These are phyloP conservation scores for Globisporangium heterothallicum DNA, from an alignment of 352 stramenopile genomes.

Conservation along the genomic window DNA sequence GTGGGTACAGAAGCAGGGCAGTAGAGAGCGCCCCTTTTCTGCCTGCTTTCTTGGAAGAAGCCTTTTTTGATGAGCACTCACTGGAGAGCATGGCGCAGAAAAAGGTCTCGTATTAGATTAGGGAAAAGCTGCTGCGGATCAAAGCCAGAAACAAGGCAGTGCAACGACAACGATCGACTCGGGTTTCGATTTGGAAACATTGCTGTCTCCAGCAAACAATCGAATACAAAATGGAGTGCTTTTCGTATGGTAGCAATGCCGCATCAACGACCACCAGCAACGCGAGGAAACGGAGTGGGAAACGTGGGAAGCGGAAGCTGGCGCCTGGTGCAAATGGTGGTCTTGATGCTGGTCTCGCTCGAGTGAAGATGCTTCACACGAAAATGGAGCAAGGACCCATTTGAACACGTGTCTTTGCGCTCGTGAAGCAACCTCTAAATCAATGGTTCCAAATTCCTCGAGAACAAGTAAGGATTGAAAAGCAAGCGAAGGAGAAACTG, in stretches of 20 bases:
- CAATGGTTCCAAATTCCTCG: not conserved
- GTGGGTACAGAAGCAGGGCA: not conserved
- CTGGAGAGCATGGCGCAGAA: constrained; percentile 3
- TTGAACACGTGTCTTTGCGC: not conserved
- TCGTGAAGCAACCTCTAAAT: not conserved
- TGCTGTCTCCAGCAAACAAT: no score
- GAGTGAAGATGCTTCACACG: not conserved
- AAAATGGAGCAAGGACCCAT: not conserved
- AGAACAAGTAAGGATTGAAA: not conserved
- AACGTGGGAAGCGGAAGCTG: no score
- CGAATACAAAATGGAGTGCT: no score
- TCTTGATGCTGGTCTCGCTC: not conserved
- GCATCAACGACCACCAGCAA: no score
- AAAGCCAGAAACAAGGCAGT: no score
- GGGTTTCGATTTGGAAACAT: no score
- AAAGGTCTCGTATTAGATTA: not conserved
- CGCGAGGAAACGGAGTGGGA: no score
- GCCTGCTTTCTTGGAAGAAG: not conserved
- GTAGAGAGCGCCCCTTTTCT: not conserved
- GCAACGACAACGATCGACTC: no score
- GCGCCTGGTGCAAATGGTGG: no score
- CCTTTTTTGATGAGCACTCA: not conserved
- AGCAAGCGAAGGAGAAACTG: no score
- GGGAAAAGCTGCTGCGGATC: no score
- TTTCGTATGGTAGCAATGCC: no score